Evolutionary conservation across 345 rosid genomes (phyloP).

Genomic region (Dipteronia sinensis): DNA sequence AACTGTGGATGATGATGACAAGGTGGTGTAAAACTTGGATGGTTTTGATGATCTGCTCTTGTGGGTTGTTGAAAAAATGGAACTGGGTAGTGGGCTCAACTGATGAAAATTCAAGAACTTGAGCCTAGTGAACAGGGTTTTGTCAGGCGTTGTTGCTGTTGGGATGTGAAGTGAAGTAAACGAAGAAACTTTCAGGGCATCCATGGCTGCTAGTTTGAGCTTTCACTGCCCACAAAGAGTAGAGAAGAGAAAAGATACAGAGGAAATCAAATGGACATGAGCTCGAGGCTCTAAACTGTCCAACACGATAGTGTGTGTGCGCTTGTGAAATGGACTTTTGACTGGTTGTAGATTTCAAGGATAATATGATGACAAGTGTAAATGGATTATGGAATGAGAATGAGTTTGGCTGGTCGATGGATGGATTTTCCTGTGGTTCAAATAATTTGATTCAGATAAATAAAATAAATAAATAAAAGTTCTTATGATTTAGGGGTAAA

Average conservation of each 20-base stretch:
- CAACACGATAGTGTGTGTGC: neutral
- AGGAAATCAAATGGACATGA: neutral
- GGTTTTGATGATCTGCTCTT: slow-evolving; percentile 16
- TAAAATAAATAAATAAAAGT: too few species aligned
- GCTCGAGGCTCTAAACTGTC: slow-evolving; percentile 2
- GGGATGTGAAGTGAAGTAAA: slow-evolving; percentile 28
- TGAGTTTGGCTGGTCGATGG: neutral
- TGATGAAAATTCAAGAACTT: slow-evolving; percentile 21
- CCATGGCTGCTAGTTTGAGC: slow-evolving; percentile 33
- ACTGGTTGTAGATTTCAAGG: neutral
- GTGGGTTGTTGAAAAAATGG: slow-evolving; percentile 8
- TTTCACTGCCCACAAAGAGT: neutral
- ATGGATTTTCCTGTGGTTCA: neutral
- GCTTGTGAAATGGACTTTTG: neutral
- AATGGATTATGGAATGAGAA: neutral
- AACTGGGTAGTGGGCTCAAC: slow-evolving; percentile 7
- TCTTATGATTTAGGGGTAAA: too few species aligned
- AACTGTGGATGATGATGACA: slow-evolving; percentile 38
- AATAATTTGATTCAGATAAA: too few species aligned
- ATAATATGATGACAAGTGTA: neutral
- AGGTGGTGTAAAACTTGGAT: slow-evolving; percentile 35
- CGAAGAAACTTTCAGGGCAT: slow-evolving; percentile 35
- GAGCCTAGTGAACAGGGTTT: slow-evolving; percentile 27
- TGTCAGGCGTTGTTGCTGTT: slow-evolving; percentile 5
- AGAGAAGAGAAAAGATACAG: neutral